A percentile compares a stretch with the other conserved stretches of the same genome.
Evolutionary conservation across 2,329 filamentous ascomycete genomes (phyloP).

Genomic region (Rutstroemia sp.): DNA sequence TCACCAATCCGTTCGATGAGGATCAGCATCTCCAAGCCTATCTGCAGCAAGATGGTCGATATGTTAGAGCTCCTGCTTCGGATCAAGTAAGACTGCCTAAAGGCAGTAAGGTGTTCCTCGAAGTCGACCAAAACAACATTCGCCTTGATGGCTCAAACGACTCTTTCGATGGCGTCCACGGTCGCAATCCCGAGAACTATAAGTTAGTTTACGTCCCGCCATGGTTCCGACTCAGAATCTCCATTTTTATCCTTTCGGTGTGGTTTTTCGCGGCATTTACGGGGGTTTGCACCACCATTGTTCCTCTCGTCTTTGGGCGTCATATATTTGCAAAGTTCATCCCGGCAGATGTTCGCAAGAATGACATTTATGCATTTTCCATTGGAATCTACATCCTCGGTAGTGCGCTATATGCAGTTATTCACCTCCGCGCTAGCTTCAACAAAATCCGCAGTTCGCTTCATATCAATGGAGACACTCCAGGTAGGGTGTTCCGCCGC

Average conservation of each 20-base stretch:
- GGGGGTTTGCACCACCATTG: conserved; percentile 76
- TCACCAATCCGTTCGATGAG: conserved; percentile 33
- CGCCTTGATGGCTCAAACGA: conserved; percentile 52
- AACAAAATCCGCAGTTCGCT: conserved; percentile 24
- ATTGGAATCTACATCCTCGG: conserved; percentile 80
- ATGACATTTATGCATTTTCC: conserved; percentile 95
- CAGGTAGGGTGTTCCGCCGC: conserved; percentile 23
- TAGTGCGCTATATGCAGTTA: conserved; percentile 52
- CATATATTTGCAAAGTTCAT: conserved; percentile 67
- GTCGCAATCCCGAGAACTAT: conserved; percentile 39
- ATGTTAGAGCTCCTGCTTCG: conserved; percentile 86
- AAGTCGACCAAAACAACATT: conserved; percentile 61
- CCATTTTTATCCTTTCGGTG: conserved; percentile 78
- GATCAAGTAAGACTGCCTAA: conserved; percentile 94
- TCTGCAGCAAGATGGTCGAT: conserved; percentile 58
- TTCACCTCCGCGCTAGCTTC: conserved; percentile 40
- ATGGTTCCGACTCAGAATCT: conserved; percentile 71
- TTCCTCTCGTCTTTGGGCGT: conserved; percentile 81
- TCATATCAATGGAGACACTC: conserved; percentile 21
- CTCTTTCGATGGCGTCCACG: conserved; percentile 49
- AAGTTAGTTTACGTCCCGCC: conserved; percentile 74
- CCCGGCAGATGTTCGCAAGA: conserved; percentile 65
- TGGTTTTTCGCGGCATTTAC: conserved; percentile 90
- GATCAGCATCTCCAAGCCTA: conserved; percentile 34
- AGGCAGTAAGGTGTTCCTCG: conserved; percentile 70